phyloP scores from a whole-genome alignment of 331 rosid genomes.

The Telfairia occidentalis region DNA sequence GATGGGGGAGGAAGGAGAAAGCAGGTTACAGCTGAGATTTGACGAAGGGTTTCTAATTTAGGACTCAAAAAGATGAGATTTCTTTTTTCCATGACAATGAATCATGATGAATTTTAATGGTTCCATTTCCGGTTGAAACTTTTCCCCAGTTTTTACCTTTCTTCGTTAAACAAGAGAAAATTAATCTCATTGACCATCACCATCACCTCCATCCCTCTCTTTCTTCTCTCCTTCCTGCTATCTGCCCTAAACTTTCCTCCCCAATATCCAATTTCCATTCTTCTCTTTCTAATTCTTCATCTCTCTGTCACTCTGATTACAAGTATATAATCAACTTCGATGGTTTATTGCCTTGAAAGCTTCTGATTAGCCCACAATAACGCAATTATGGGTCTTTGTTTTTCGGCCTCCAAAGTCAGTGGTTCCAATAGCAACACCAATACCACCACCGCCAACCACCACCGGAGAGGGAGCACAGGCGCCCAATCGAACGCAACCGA shows the following conservation, averaged over 20 bases:
- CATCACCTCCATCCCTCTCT: slow-evolving; percentile 28
- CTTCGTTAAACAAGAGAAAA: background rate
- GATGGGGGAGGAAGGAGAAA: background rate
- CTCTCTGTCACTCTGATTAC: slow-evolving; percentile 3
- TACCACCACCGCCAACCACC: slow-evolving; percentile 20
- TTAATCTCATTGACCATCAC: slow-evolving; percentile 13
- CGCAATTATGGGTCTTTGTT: slow-evolving; percentile 63
- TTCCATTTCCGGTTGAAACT: background rate
- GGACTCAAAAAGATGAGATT: background rate
- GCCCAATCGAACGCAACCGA: slow-evolving; percentile 11
- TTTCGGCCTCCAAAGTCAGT: slow-evolving; percentile 59
- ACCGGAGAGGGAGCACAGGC: slow-evolving; percentile 26
- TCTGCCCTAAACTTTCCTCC: slow-evolving; percentile 32
- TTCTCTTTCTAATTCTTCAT: too few species aligned
- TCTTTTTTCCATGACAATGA: background rate
- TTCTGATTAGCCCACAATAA: background rate
- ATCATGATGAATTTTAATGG: background rate
- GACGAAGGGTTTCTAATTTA: background rate
- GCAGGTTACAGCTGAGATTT: background rate
- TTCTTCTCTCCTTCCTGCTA: slow-evolving; percentile 44
- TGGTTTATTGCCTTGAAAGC: slow-evolving; percentile 22
- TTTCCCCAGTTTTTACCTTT: background rate
- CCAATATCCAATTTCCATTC: background rate
- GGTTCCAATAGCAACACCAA: slow-evolving; percentile 58
- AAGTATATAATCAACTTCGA: slow-evolving; percentile 8